phyloP scores from a whole-genome alignment of 805 yeast genomes.

The Candida ipomoeae region DNA sequence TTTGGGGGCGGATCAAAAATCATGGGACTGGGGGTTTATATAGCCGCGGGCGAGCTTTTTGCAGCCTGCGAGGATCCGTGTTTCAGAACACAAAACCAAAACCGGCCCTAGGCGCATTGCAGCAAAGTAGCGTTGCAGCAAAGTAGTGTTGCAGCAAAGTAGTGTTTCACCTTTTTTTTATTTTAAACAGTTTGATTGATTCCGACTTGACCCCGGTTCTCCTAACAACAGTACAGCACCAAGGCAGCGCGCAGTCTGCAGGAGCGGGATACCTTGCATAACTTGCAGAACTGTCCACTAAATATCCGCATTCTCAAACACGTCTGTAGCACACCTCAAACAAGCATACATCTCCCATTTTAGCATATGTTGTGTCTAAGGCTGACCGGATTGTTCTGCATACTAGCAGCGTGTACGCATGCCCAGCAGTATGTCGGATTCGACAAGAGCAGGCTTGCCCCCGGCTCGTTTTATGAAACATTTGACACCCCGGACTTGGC shows the following conservation, averaged over 20 bases:
- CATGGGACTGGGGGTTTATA: not conserved
- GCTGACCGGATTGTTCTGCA: not conserved
- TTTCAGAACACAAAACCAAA: not conserved
- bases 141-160: too few species aligned
- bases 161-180: too few species aligned
- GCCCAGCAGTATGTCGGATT: conserved; percentile 30
- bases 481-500: conserved; percentile 34
- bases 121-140: not conserved
- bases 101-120: not conserved
- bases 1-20: not conserved
- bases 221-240: not conserved
- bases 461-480: conserved; percentile 61
- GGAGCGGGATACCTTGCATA: not conserved
- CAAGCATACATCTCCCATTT: not conserved
- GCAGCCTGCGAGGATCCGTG: not conserved
- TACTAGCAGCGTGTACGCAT: not conserved
- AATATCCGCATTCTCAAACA: not conserved
- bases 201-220: not conserved
- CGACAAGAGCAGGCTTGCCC: conserved; percentile 28
- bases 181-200: too few species aligned
- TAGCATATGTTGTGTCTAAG: not conserved
- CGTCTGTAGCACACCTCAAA: not conserved
- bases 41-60: not conserved
- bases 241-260: too few species aligned
- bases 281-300: not conserved